Conservation (phyloP, 1,284 basidiomycete species). For the Irpex sp. region DNA sequence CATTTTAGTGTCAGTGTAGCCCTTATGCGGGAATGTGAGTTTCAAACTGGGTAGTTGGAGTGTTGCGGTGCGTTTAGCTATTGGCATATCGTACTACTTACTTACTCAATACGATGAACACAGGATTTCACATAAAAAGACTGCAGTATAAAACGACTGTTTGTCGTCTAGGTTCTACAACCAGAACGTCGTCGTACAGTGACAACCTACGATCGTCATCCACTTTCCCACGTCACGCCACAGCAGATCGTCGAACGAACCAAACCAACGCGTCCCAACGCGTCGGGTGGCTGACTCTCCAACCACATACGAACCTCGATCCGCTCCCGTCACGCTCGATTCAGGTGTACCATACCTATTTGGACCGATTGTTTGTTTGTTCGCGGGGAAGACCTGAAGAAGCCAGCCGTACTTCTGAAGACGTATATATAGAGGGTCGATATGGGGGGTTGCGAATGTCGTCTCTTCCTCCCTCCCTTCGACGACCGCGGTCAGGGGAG, state of each 20-base stretch:
- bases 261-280: background rate
- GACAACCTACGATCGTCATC: background rate
- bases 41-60: too few relatives aligned
- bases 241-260: background rate
- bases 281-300: background rate
- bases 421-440: background rate
- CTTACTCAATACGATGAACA: too few relatives aligned
- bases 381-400: background rate
- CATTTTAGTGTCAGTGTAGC: background rate
- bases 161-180: background rate
- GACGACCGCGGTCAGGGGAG: background rate
- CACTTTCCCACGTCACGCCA: background rate
- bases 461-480: background rate
- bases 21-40: too few relatives aligned
- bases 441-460: background rate
- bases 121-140: background rate
- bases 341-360: background rate
- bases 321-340: background rate
- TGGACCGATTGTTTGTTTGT: background rate
- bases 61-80: too few relatives aligned
- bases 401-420: background rate
- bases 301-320: background rate
- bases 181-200: background rate
- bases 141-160: background rate
- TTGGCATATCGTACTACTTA: too few relatives aligned